Evolutionary conservation across 1,139 yeast species (phyloP).

Genomic region (Sugiyamaella neomexicana): DNA sequence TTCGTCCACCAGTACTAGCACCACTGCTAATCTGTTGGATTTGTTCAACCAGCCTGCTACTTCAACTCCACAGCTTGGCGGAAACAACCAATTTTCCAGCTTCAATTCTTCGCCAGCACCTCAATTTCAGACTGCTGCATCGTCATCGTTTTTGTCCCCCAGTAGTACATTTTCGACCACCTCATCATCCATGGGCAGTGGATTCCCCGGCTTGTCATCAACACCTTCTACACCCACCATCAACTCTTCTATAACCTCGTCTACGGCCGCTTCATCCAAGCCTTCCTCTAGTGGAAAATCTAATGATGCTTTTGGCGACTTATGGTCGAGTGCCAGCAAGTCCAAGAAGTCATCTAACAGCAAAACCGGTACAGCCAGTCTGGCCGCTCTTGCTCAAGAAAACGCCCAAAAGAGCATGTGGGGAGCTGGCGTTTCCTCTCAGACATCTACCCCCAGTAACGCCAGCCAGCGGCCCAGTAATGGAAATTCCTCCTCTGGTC

Average conservation of each 20-base stretch:
- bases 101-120: constrained; percentile 34
- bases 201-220: constrained; percentile 11
- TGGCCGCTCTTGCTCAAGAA: constrained; percentile 38
- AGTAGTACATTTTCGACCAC: constrained; percentile 14
- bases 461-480: constrained; percentile 2
- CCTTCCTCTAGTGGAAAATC: constrained; percentile 39
- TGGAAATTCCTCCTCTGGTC: constrained; percentile 15
- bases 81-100: constrained; percentile 21
- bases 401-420: constrained; percentile 37
- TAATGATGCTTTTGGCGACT: constrained; percentile 77
- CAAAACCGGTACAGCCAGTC: constrained; percentile 24
- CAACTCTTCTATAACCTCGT: constrained; percentile 22
- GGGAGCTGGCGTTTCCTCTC: constrained; percentile 33
- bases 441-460: constrained; percentile 15
- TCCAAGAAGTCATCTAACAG: constrained; percentile 38
- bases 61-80: constrained; percentile 28
- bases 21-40: constrained; percentile 29
- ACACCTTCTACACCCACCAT: constrained; percentile 14
- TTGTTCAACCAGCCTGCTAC: constrained; percentile 28
- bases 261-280: constrained; percentile 40
- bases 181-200: constrained; percentile 4
- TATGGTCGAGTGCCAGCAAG: constrained; percentile 68
- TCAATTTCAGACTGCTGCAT: constrained; percentile 38
- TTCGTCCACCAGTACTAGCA: constrained; percentile 32
- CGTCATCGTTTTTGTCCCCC: constrained; percentile 24